phyloP scores from a whole-genome alignment of 148 eudicot species.

The Chenopodium quinoa region DNA sequence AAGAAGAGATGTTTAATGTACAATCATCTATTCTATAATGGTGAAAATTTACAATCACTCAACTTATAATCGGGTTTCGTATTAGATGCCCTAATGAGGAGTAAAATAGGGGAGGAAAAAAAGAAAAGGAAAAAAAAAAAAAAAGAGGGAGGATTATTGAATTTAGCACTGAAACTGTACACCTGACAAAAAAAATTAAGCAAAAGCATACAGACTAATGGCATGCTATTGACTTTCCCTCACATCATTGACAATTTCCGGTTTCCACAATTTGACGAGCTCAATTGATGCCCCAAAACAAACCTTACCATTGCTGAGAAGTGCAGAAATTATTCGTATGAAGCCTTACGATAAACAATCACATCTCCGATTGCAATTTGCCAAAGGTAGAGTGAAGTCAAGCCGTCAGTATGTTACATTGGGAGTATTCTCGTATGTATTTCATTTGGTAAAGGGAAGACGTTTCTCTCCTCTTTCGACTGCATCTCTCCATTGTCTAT shows the following conservation, averaged over 20 bases:
- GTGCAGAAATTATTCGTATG: not conserved
- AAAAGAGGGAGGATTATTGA: not conserved
- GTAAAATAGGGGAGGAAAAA: not conserved
- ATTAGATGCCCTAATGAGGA: no score
- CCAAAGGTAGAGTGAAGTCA: slow-evolving; percentile 11
- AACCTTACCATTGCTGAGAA: not conserved
- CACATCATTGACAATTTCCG: slow-evolving; percentile 14
- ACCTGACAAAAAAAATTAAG: slow-evolving; percentile 2
- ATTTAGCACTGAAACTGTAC: slow-evolving; percentile 17
- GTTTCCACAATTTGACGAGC: not conserved
- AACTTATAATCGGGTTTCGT: slow-evolving; percentile 2
- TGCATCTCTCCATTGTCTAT: slow-evolving; percentile 87
- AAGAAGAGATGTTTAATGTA: slow-evolving; percentile 9
- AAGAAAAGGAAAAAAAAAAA: no score
- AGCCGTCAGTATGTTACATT: slow-evolving; percentile 15
- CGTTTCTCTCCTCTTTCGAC: slow-evolving; percentile 62
- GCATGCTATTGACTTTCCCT: slow-evolving; percentile 7
- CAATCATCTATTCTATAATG: slow-evolving; percentile 3
- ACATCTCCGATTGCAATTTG: not conserved
- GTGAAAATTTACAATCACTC: slow-evolving; percentile 9
- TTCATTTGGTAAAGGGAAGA: slow-evolving; percentile 49
- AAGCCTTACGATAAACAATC: not conserved
- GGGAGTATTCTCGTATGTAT: not conserved
- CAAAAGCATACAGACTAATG: not conserved
- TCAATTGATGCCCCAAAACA: not conserved